Conservation (phyloP, 805 yeast genomes). For the Metschnikowia sp. region DNA sequence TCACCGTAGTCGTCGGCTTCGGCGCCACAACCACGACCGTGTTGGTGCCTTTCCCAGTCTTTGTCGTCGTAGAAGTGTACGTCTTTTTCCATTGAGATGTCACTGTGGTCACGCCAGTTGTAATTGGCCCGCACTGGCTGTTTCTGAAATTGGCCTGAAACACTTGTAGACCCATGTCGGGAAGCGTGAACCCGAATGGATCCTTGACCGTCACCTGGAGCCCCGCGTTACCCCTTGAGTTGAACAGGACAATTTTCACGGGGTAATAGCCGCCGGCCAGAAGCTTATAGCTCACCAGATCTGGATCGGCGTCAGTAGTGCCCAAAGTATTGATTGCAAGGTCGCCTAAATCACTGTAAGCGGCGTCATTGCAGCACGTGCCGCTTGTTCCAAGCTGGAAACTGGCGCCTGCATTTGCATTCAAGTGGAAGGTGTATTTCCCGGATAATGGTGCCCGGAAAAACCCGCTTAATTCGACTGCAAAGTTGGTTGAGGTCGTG, state of each 20-base stretch:
- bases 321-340: slow-evolving; percentile 8
- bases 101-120: background rate
- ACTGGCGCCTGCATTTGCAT: slow-evolving; percentile 15
- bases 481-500: background rate
- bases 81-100: slow-evolving; percentile 3
- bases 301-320: background rate
- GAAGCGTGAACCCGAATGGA: slow-evolving; percentile 2
- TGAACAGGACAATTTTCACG: slow-evolving; percentile 13
- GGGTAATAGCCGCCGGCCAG: slow-evolving; percentile 9
- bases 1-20: background rate
- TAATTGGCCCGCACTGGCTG: background rate
- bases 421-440: slow-evolving; percentile 7
- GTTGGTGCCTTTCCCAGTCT: slow-evolving; percentile 3
- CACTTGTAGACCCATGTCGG: slow-evolving; percentile 7
- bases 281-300: slow-evolving; percentile 3
- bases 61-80: slow-evolving; percentile 7
- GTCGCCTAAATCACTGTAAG: slow-evolving; percentile 7
- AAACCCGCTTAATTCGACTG: slow-evolving; percentile 8
- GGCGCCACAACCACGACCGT: slow-evolving; percentile 14
- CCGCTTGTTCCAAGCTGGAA: slow-evolving; percentile 12
- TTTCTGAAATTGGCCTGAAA: slow-evolving; percentile 5
- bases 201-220: slow-evolving; percentile 1
- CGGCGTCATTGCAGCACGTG: slow-evolving; percentile 13
- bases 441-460: slow-evolving; percentile 11
- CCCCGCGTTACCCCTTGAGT: slow-evolving; percentile 11